phyloP scores from a whole-genome alignment of 192 early-diverging fungal species.

The Gaertneriomyces semiglobifer region DNA sequence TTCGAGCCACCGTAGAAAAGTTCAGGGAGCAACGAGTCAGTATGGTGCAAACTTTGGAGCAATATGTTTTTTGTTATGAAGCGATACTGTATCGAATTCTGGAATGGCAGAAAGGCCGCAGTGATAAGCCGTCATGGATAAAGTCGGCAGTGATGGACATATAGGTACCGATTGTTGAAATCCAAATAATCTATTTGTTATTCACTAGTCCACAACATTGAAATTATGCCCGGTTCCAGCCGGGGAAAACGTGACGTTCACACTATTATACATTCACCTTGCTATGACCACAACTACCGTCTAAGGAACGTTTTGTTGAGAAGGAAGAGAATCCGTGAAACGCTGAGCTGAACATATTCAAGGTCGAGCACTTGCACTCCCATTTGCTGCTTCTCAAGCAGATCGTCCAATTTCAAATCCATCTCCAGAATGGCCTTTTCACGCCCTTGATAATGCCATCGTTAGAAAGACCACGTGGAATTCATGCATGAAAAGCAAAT shows the following conservation, averaged over 20 bases:
- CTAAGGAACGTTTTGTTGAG: slow-evolving; percentile 80
- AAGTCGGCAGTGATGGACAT: background rate
- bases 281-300: slow-evolving; percentile 13
- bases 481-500: too few species aligned
- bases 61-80: slow-evolving; percentile 59
- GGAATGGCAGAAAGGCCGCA: slow-evolving; percentile 35
- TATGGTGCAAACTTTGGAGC: slow-evolving; percentile 56
- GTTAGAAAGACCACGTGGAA: background rate
- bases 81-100: slow-evolving; percentile 43
- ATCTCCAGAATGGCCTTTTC: slow-evolving; percentile 92
- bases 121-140: background rate
- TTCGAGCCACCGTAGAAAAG: slow-evolving; percentile 37
- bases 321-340: slow-evolving; percentile 72
- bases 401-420: slow-evolving; percentile 77
- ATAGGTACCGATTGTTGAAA: too few species aligned
- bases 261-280: too few species aligned
- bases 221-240: slow-evolving; percentile 5
- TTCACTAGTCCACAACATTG: too few species aligned
- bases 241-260: background rate
- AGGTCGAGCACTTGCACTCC: slow-evolving; percentile 82
- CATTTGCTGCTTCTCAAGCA: slow-evolving; percentile 78
- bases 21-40: slow-evolving; percentile 46
- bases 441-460: slow-evolving; percentile 46
- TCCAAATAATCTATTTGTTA: too few species aligned
- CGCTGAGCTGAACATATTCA: slow-evolving; percentile 89